Evolutionary conservation across 805 yeast genomes (phyloP), one percentile per base, ranked within the genome.

Genomic region (Brettanomyces nanus): DNA sequence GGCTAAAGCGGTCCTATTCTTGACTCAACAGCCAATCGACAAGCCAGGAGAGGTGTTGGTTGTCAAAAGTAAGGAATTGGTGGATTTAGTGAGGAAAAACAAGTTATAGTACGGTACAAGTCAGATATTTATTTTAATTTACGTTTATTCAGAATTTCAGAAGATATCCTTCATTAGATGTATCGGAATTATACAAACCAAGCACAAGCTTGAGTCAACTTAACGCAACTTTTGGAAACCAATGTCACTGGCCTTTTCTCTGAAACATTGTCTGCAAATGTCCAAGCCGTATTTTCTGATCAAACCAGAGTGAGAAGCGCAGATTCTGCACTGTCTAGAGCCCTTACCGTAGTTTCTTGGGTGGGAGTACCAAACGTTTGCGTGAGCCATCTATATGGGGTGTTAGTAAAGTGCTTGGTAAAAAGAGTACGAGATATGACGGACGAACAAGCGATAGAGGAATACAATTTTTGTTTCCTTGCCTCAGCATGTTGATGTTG

Each of bases 321-420:
- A 86, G 79, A 90, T 89, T 73, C 97, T 92, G 80, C 97, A 92
- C 77, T 85, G 92, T 79, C 99, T 95, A 65, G 97, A 85, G 77
- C 99, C 99, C 85, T 92, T 92, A 75, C 98, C 98, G 87, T 78
- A 90, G 75, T 84, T 89, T 85, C 97, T 86, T 81, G 99, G 98
- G 95, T 92, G 98, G 71, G 97, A 89, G 82, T 73, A 92, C 99
- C 99, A 92, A 81, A 90, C 95, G 87, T 86, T 82, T 82, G 86
- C 96, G 96, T 89, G 97, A 83, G 97, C 96, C 97, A 89, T 89
- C 48, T 74, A 84, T 77, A 72, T 66, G 34, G 35, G 56, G 39
- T 49, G 44, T 44, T 45, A 30, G 28, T 26, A 26, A 22, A 32
- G 23, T 13, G 30, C 18, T 10, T n/a, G n/a, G n/a, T n/a, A n/a